Base-by-base conservation (phyloP, 164 flowering plant species). In the Protea cynaroides region DNA sequence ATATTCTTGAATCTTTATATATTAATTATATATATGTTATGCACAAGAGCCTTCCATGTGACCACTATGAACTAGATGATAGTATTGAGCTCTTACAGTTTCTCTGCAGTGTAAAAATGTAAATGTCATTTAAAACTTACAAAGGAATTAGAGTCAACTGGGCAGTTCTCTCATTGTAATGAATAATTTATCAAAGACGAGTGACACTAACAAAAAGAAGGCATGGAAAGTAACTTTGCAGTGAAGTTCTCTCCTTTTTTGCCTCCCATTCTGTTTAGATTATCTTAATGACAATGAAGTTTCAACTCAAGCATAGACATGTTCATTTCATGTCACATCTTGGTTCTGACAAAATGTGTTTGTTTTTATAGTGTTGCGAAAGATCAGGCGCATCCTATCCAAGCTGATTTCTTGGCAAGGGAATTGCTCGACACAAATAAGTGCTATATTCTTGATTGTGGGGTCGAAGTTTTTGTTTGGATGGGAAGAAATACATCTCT, bases 401-500 rank as follows among this genome's bases (percentile, higher is more conserved):
- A 78, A 52, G 77, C 79, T 69, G 96, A 83, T 66, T 64, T 85
- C 56, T 75, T 92, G 79, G 82, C 80, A 44, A 92, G 88, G 72
- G 92, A 90, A 50, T 73, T 88, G 73, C 80, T 95, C 29, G 86
- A 90, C 54, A 95, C 99, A 66, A 76, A 86, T 68, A 84, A 74
- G 71, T 90, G 97, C 82, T 95, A 76, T 72, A 56, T 95, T 70
- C 84, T 95, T 17, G 97, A 95, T 71, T 90, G 94, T 76, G 97
- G 95, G 54, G 0, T 66, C 8, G 97, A 92, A 81, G 76, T 95
- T 43, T 92, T 86, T 84, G 89, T 88, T 22, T 95, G 99, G 99
- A 84, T 87, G 84, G 99, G 99, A 18, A 88, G 96, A 79, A 84
- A 65, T 74, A 90, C 97, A n/a, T 82, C 94, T 73, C 91, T 95